Evolutionary conservation across 106 monocot genomes (phyloP), one percentile per base, ranked within the genome.

Genomic region (Iris macrosiphon): DNA sequence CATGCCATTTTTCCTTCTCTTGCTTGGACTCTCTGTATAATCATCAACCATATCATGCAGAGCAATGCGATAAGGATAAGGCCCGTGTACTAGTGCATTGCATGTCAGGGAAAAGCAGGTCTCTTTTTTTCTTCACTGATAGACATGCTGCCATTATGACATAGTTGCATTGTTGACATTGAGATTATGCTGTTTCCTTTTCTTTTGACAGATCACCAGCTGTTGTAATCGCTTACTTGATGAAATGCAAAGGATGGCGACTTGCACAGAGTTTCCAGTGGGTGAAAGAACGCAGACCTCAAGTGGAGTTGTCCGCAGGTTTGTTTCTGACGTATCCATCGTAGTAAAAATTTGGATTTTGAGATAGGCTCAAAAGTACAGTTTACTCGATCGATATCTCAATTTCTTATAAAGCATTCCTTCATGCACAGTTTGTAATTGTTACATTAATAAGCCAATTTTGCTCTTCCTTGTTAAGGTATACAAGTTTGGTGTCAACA

Each of bases 21-120:
- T n/a, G n/a, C n/a, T n/a, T n/a, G n/a, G n/a, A n/a, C n/a, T n/a
- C n/a, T n/a, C n/a, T n/a, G n/a, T n/a, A 35, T 35, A 35, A 35
- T 5, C 10, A 4, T 35, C 10, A 5, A 35, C 34, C 10, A 4
- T 35, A 9, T 45, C 21, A 13, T 71, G 59, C 53, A 81, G 81
- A 75, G 34, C 65, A 81, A 63, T 81, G 81, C 33, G 60, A 66
- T 31, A 71, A 35, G 57, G 81, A 81, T 10, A 72, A 67, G 55
- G 75, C 81, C 29, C 71, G 75, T 29, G 81, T 81, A 57, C 81
- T 81, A 41, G 75, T 81, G 8, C 81, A 81, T 59, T 81, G 81
- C 44, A 81, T 81, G 81, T 71, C 75, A 33, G 81, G 81, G 52
- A 81, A 63, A 53, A 81, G 55, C 52, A 68, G 79, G 79, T 74